phyloP scores from a whole-genome alignment of 2,329 filamentous ascomycete genomes.

The Colletotrichum costaricense region DNA sequence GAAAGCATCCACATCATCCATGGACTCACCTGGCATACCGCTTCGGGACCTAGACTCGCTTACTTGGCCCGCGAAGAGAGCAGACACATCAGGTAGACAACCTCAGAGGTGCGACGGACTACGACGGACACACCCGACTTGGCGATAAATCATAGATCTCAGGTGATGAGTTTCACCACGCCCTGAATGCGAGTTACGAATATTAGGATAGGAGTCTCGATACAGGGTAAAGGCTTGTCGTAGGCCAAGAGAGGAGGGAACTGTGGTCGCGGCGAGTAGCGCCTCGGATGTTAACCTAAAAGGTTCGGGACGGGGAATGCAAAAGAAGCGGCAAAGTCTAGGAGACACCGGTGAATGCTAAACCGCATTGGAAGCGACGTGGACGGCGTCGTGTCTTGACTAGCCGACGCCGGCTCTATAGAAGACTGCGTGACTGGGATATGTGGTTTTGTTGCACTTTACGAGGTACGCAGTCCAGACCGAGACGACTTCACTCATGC shows the following conservation, averaged over 20 bases:
- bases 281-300: not conserved
- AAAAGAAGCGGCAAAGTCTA: not conserved
- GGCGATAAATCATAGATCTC: not conserved
- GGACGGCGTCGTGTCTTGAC: not conserved
- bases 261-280: not conserved
- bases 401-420: not conserved
- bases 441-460: too few relatives aligned
- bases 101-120: not conserved
- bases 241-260: slow-evolving; percentile 5
- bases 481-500: too few relatives aligned
- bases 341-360: not conserved
- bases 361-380: not conserved
- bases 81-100: not conserved
- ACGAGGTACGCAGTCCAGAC: too few relatives aligned
- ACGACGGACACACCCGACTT: not conserved
- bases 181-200: not conserved
- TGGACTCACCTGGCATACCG: not conserved
- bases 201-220: not conserved
- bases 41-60: too few relatives aligned
- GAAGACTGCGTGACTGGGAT: too few relatives aligned
- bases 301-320: not conserved
- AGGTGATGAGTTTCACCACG: slow-evolving; percentile 4
- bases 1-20: not conserved
- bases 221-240: slow-evolving; percentile 23
- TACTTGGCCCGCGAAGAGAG: not conserved